phyloP scores from a whole-genome alignment of 2,329 filamentous ascomycete species.

The Fusarium sp. region DNA sequence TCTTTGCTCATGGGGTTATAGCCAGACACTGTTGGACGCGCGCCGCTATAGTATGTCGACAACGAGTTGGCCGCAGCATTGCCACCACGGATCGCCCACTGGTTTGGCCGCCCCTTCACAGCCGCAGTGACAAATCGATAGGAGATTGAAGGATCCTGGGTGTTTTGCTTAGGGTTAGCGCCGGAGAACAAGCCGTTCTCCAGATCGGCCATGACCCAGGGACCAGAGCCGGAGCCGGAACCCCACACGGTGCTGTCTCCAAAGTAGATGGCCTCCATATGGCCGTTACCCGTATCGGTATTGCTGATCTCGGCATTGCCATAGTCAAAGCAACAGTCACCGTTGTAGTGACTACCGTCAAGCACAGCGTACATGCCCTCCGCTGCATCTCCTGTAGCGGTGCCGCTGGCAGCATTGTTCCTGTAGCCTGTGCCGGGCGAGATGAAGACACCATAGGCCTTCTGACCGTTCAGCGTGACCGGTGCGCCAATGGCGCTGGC shows the following conservation, averaged over 20 bases:
- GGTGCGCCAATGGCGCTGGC: constrained; percentile 26
- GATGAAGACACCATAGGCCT: constrained; percentile 26
- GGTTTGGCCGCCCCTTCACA: constrained; percentile 15
- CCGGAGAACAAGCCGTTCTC: constrained; percentile 76
- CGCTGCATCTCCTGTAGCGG: constrained; percentile 13
- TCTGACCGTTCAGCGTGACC: constrained; percentile 26
- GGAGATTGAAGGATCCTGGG: constrained; percentile 8
- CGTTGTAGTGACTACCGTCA: constrained; percentile 30
- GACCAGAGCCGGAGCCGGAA: constrained; percentile 67
- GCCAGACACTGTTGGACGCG: constrained; percentile 13
- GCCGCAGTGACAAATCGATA: constrained; percentile 14
- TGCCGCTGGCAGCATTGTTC: constrained; percentile 16
- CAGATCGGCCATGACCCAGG: constrained; percentile 77
- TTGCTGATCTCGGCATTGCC: constrained; percentile 57
- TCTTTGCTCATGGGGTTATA: constrained; percentile 26
- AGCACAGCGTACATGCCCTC: constrained; percentile 30
- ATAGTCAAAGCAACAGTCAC: constrained; percentile 25
- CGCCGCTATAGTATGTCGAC: constrained; percentile 23
- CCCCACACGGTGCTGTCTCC: constrained; percentile 68
- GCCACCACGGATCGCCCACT: constrained; percentile 21
- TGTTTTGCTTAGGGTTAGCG: constrained; percentile 15
- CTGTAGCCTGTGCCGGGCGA: constrained; percentile 25
- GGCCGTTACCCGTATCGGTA: constrained; percentile 68
- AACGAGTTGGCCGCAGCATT: constrained; percentile 14
- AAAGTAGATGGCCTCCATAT: constrained; percentile 78